phyloP scores from a whole-genome alignment of 1,284 basidiomycete species.

The Leccinum subrobustum region DNA sequence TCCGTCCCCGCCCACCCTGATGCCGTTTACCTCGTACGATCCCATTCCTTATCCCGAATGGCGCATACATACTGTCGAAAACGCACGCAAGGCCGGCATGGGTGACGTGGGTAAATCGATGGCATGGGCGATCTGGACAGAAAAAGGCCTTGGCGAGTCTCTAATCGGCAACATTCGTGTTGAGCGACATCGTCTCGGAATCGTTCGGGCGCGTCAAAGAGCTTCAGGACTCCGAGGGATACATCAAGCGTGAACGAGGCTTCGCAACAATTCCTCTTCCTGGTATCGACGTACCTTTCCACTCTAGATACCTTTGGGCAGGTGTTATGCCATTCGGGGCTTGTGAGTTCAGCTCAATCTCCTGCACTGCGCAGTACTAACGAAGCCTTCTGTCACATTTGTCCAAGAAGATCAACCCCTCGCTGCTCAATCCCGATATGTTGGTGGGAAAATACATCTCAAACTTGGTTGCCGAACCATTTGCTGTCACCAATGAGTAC shows the following conservation, averaged over 20 bases:
- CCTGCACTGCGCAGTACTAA: constrained; percentile 19
- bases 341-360: constrained; percentile 49
- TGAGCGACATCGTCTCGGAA: constrained; percentile 85
- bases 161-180: constrained; percentile 36
- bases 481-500: constrained; percentile 88
- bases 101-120: constrained; percentile 53
- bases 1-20: constrained; percentile 2
- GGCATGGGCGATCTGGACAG: constrained; percentile 44
- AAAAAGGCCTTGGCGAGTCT: constrained; percentile 22
- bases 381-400: constrained; percentile 59
- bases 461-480: constrained; percentile 94
- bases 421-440: constrained; percentile 89
- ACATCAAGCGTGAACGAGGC: constrained; percentile 93
- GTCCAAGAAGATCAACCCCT: constrained; percentile 95
- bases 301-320: constrained; percentile 97
- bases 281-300: constrained; percentile 99
- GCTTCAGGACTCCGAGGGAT: constrained; percentile 80
- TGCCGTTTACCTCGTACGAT: constrained; percentile 27
- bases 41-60: constrained; percentile 62
- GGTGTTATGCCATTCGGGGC: constrained; percentile 97
- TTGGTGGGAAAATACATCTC: constrained; percentile 95
- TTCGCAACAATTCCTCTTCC: constrained; percentile 96
- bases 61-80: constrained; percentile 47
- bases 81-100: constrained; percentile 54
- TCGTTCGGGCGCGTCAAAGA: constrained; percentile 80